Conservation (phyloP, 805 yeast species). For the Saccharomyces eubayanus region DNA sequence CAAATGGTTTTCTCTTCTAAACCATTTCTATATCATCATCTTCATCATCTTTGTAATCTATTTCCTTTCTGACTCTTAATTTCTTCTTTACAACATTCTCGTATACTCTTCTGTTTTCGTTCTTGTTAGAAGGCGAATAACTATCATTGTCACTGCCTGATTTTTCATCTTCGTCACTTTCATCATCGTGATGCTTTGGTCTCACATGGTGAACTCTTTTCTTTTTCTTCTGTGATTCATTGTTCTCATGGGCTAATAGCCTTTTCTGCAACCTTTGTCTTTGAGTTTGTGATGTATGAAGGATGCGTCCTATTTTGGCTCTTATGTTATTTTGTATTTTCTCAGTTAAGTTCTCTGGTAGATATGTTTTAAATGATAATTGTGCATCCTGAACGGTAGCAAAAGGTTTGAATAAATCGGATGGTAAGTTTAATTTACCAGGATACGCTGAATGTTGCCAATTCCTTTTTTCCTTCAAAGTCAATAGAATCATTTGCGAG, state of each 20-base stretch:
- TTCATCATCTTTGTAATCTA: slow-evolving; percentile 31
- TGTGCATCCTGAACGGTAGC: slow-evolving; percentile 50
- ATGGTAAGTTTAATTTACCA: slow-evolving; percentile 59
- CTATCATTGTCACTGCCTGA: slow-evolving; percentile 19
- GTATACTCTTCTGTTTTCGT: slow-evolving; percentile 3
- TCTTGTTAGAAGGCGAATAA: slow-evolving; percentile 13
- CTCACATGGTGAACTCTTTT: slow-evolving; percentile 5
- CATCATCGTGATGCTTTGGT: slow-evolving; percentile 2
- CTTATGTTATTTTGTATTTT: slow-evolving; percentile 31
- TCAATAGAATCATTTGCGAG: slow-evolving; percentile 56
- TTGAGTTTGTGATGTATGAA: slow-evolving; percentile 24
- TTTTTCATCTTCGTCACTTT: slow-evolving; percentile 13
- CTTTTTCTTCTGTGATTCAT: slow-evolving; percentile 8
- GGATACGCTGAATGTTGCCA: slow-evolving; percentile 81
- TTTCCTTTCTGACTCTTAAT: slow-evolving; percentile 27
- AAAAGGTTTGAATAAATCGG: slow-evolving; percentile 64
- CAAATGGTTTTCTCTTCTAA: slow-evolving; percentile 4
- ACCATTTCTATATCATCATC: slow-evolving; percentile 17
- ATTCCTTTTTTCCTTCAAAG: slow-evolving; percentile 44
- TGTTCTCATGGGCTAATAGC: slow-evolving; percentile 20
- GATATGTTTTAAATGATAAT: slow-evolving; percentile 44
- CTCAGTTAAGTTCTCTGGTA: slow-evolving; percentile 40
- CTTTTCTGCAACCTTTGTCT: slow-evolving; percentile 27
- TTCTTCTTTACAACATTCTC: slow-evolving; percentile 36
- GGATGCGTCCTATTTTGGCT: slow-evolving; percentile 27